Evolutionary conservation across 495 filamentous ascomycete species (phyloP), one percentile per base, ranked within the genome.

Genomic region (Penicillium manginii): DNA sequence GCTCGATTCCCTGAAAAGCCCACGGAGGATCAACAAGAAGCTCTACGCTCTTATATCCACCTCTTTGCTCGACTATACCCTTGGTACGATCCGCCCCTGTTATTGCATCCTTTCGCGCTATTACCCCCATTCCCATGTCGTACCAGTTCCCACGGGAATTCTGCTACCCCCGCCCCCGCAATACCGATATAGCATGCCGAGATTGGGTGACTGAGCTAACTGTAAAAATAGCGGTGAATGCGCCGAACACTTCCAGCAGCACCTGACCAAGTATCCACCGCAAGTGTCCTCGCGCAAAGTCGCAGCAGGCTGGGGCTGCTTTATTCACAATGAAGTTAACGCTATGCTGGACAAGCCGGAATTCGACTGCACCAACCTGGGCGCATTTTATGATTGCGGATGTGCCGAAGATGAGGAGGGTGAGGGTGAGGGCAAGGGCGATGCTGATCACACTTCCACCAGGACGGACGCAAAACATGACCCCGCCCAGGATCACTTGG

Each of bases 261-360:
- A 98, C 57, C 74, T 98, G 9, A 78, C 77, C 33, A 86, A 91
- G 57, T 98, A 86, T 65, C 94, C 94, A n/a, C 94, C 94, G 3
- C 94, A 98, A 66, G 91, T 92, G 32, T 86, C 88, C 21, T 90
- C 88, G 8, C 85, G 94, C 54, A 90, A 88, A 60, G 84, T 86
- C 0, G 94, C 94, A 1, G 89, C 91, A 0, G 91, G 86, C 5
- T 98, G 94, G 94, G 93, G 88, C 1, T 98, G 94, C 67, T 90
- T 90, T 64, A 88, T 97, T 37, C 94, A 98, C 65, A 98, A 98
- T 63, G 84, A 91, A 66, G 93, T 98, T 55, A 98, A 98, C 73
- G 84, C 88, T 70, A 85, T 91, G 65, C 78, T 98, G 54, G 74
- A 85, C 55, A 98, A 98, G 73, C 78, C 82, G 0, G 61, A 85